Evolutionary conservation across 2,329 filamentous ascomycete species (phyloP).

Genomic region (Sordariomycetes sp.): DNA sequence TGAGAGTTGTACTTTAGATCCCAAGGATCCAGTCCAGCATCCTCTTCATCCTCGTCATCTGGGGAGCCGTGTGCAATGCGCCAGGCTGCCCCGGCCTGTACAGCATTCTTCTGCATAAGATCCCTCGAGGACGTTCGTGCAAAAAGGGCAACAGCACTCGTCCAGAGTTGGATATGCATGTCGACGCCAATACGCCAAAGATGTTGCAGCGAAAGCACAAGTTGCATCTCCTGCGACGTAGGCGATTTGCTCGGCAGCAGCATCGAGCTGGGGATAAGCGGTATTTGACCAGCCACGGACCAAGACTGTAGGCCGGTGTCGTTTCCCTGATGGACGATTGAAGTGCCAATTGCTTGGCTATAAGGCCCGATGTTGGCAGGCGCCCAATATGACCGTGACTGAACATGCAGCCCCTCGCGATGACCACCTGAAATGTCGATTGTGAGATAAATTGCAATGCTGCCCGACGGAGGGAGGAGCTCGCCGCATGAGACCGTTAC

Average conservation of each 20-base stretch:
- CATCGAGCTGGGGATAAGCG: constrained; percentile 77
- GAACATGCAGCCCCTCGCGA: constrained; percentile 71
- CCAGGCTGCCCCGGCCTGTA: constrained; percentile 39
- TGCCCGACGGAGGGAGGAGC: constrained; percentile 47
- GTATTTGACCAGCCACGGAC: constrained; percentile 83
- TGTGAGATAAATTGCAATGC: constrained; percentile 51
- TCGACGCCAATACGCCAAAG: constrained; percentile 73
- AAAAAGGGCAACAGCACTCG: constrained; percentile 67
- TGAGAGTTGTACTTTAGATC: constrained; percentile 49
- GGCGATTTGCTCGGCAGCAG: constrained; percentile 31
- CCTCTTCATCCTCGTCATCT: constrained; percentile 36
- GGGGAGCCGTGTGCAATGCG: constrained; percentile 27
- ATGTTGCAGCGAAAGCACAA: constrained; percentile 74
- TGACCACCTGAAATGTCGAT: constrained; percentile 19
- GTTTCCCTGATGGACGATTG: constrained; percentile 11
- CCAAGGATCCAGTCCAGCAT: constrained; percentile 57
- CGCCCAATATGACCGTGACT: constrained; percentile 92
- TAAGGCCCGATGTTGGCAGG: constrained; percentile 97
- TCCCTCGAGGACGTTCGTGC: constrained; percentile 23
- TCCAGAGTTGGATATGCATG: constrained; percentile 66
- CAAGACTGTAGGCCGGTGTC: constrained; percentile 29
- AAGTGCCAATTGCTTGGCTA: constrained; percentile 69
- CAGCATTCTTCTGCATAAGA: constrained; percentile 24
- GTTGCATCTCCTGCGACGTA: constrained; percentile 43
- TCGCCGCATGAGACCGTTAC: constrained; percentile 75